These are phyloP conservation scores for Carpinus fangiana DNA, from an alignment of 306 rosid species.

Conservation along the genomic window DNA sequence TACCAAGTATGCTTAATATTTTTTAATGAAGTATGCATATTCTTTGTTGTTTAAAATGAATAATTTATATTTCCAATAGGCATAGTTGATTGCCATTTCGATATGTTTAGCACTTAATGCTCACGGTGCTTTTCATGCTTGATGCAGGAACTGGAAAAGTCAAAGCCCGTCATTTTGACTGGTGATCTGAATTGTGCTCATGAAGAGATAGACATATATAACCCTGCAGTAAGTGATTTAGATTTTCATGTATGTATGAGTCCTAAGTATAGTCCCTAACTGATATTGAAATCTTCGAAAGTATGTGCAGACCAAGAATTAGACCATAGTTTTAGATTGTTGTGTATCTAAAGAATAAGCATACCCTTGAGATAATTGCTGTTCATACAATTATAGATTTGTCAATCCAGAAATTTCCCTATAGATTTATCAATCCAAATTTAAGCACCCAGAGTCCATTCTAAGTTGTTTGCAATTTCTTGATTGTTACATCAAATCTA, in stretches of 20 bases:
- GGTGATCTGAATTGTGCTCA: conserved; percentile 98
- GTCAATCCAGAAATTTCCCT: too few relatives aligned
- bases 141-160: conserved; percentile 86
- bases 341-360: background rate
- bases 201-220: conserved; percentile 88
- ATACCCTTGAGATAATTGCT: too few relatives aligned
- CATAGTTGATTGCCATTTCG: background rate
- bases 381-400: too few relatives aligned
- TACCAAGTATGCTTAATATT: background rate
- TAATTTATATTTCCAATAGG: background rate
- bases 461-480: background rate
- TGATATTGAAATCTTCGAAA: conserved; percentile 10
- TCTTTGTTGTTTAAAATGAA: conserved; percentile 7
- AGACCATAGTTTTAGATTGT: conserved; percentile 5
- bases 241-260: conserved; percentile 1
- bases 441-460: background rate
- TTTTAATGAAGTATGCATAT: background rate
- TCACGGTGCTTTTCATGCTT: conserved; percentile 30
- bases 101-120: conserved; percentile 11
- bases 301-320: background rate
- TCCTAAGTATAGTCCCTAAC: background rate
- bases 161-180: conserved; percentile 86
- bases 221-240: conserved; percentile 77
- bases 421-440: background rate
- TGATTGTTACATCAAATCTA: conserved; percentile 19